A percentile compares a stretch with the other conserved stretches of the same genome.
These are phyloP conservation scores for Mycena citricolor DNA, from an alignment of 1,284 basidiomycete species.

Conservation along the genomic window DNA sequence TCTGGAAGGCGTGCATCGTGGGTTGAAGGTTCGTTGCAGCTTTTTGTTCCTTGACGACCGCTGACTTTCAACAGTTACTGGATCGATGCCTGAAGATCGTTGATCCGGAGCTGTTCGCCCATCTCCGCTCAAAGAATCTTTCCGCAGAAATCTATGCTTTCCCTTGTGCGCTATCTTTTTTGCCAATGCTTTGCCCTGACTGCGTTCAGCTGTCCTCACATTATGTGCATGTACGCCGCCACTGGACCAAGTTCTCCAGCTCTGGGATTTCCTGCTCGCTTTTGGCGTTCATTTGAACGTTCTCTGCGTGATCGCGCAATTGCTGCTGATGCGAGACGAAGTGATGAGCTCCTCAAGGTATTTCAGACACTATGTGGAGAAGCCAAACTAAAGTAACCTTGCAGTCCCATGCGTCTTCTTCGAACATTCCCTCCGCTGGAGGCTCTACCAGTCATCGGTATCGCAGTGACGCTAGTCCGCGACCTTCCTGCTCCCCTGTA, in stretches of 20 bases:
- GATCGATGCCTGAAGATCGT: conserved; percentile 90
- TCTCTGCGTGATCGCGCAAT: conserved; percentile 93
- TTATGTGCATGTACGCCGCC: conserved; percentile 97
- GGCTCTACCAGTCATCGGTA: conserved; percentile 84
- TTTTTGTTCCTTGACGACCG: neutral
- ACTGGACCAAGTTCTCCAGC: conserved; percentile 86
- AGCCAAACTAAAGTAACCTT: conserved; percentile 5
- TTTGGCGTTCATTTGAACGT: conserved; percentile 97
- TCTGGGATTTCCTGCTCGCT: conserved; percentile 97
- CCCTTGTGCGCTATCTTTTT: conserved; percentile 65
- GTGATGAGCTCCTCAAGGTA: conserved; percentile 85
- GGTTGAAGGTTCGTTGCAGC: conserved; percentile 72
- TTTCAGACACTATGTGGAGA: conserved; percentile 25
- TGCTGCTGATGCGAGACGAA: conserved; percentile 86
- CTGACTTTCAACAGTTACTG: conserved; percentile 59
- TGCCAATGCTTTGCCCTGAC: conserved; percentile 7
- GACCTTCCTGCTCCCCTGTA: conserved; percentile 90
- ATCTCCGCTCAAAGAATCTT: conserved; percentile 89
- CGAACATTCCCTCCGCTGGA: conserved; percentile 94
- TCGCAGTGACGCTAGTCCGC: conserved; percentile 90
- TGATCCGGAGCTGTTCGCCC: conserved; percentile 80
- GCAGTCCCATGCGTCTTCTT: conserved; percentile 91
- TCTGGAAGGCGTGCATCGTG: conserved; percentile 90
- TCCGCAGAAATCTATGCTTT: conserved; percentile 98
- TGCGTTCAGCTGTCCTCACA: conserved; percentile 78